Evolutionary conservation across 1,284 basidiomycete genomes (phyloP), one percentile per base, ranked within the genome.

Genomic region (Fomitopsis betulina): DNA sequence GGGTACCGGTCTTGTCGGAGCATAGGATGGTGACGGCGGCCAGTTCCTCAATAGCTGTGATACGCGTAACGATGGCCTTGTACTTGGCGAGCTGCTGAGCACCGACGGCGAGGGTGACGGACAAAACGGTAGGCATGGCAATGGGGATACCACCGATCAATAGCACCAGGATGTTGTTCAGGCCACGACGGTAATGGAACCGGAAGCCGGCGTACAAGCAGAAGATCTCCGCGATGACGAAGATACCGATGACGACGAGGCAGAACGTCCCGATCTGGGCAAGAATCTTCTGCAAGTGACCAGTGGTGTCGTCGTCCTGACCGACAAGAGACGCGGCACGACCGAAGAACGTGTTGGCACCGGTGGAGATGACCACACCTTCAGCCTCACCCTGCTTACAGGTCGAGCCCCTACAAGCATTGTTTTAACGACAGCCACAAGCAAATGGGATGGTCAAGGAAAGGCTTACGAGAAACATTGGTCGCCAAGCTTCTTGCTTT

Each of bases 101-200:
- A 79, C 95, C 94, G 72, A 98, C 94, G 63, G 95, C 95, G 71
- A 98, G 92, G 37, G 95, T 97, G 76, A 96, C 94, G 59, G 94
- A 96, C 64, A 96, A 77, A 67, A 98, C 95, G 65, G 94, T 96
- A 67, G 95, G 95, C 94, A 98, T 96, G 73, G 94, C 95, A 78
- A 97, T 97, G 72, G 96, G 95, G 71, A 98, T 97, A 85, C 94
- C 95, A 84, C 95, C 93, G 78, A 98, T 97, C 84, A 98, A 84
- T 73, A 97, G 91, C 67, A 97, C 94, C 53, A 97, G 86, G 77
- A 97, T 95, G 82, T 95, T 93, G 82, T 98, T 88, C 67, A 98
- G 87, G 80, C 95, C 95, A 65, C 88, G 88, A 70, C 95, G 93
- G 82, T 98, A 98, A 52, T 70, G 75, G 83, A 92, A 96, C 60